Percentiles rank a stretch among this genome's conserved stretches.
Conservation (phyloP, 768 basidiomycete genomes). For the Serendipita sp. region DNA sequence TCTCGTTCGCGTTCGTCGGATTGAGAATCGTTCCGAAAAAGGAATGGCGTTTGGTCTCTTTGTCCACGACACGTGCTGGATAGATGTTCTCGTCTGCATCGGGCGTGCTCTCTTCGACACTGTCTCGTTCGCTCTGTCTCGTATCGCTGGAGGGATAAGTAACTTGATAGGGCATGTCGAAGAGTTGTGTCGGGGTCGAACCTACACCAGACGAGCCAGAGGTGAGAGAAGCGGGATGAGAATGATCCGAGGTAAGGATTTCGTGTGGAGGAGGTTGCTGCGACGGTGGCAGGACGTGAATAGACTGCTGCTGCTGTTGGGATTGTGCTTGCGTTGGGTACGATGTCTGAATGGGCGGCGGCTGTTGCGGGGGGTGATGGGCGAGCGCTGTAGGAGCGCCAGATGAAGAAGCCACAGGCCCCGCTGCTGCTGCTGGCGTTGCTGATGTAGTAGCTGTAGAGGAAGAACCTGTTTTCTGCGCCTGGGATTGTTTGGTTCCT, state of each 20-base stretch:
- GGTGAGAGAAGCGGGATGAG: background rate
- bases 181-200: slow-evolving; percentile 13
- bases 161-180: slow-evolving; percentile 7
- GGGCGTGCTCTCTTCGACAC: slow-evolving; percentile 23
- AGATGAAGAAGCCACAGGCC: slow-evolving; percentile 45
- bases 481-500: slow-evolving; percentile 52
- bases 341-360: slow-evolving; percentile 15
- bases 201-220: slow-evolving; percentile 12
- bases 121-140: slow-evolving; percentile 29
- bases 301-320: background rate
- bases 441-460: background rate
- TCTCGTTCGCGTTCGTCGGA: slow-evolving; percentile 20
- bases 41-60: slow-evolving; percentile 53
- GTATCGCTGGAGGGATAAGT: slow-evolving; percentile 23
- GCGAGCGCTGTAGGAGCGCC: slow-evolving; percentile 16
- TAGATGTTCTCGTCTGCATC: slow-evolving; percentile 44
- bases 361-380: slow-evolving; percentile 12
- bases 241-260: background rate
- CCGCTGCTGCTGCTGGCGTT: background rate
- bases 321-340: background rate
- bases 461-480: background rate
- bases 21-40: slow-evolving; percentile 77
- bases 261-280: slow-evolving; percentile 29
- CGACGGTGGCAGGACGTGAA: slow-evolving; percentile 23
- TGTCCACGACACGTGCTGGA: slow-evolving; percentile 57